Evolutionary conservation across 345 rosid genomes (phyloP).

Genomic region (Eucalyptus cladocalyx): DNA sequence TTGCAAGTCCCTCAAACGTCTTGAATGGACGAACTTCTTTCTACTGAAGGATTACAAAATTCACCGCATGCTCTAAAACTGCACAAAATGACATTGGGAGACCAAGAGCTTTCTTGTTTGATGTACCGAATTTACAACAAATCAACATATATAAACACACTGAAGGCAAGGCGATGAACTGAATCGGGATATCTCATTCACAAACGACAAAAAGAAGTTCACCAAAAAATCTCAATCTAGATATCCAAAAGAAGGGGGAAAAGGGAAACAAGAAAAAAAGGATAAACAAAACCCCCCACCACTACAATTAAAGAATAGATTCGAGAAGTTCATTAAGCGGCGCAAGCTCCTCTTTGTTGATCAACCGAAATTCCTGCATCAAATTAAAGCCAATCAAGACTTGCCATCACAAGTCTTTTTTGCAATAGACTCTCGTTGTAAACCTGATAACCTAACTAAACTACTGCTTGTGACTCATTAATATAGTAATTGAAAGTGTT

Average conservation of each 20-base stretch:
- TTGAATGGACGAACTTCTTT: neutral
- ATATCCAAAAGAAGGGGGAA: neutral
- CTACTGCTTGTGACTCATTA: too few relatives aligned
- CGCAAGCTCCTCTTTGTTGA: slow-evolving; percentile 48
- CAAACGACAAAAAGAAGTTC: neutral
- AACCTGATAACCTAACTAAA: neutral
- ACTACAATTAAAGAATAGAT: slow-evolving; percentile 39
- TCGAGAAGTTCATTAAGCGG: slow-evolving; percentile 48
- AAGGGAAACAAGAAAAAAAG: neutral
- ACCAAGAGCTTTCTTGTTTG: neutral
- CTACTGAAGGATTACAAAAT: neutral
- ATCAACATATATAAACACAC: neutral
- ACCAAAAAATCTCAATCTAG: neutral
- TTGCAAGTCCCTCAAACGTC: too few relatives aligned
- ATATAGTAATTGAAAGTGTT: too few relatives aligned
- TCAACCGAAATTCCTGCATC: slow-evolving; percentile 54
- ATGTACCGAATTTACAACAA: neutral
- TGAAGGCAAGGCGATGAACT: neutral
- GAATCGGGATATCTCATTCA: neutral
- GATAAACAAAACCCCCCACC: neutral
- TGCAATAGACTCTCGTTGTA: neutral
- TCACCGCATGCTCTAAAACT: neutral
- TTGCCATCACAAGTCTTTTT: too few relatives aligned
- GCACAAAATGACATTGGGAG: neutral
- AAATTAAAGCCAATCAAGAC: neutral